Base-by-base conservation (phyloP, 345 rosid genomes). In the Eutrema japonicum region DNA sequence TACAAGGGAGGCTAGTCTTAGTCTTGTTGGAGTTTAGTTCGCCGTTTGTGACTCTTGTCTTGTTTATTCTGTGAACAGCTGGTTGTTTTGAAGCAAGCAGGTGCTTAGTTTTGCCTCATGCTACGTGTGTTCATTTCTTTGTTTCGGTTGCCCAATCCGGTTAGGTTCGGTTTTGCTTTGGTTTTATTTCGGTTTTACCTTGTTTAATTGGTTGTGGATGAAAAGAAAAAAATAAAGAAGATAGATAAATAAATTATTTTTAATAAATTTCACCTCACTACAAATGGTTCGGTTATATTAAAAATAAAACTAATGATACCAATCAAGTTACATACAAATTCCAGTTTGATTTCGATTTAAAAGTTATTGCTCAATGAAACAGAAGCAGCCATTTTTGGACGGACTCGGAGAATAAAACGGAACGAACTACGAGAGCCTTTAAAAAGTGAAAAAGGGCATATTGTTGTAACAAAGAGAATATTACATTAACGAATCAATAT, bases 11-110 rank as follows among this genome's bases (percentile, higher is more conserved):
- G 74, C 9, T 8, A 22, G 63, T 59, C 59, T 33, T 67, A 14
- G 74, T 45, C 4, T 5, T 6, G 69, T 68, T 69, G 70, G 70
- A 62, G 10, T 76, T 16, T 76, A 16, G 59, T 48, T 75, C 51
- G 70, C 70, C 72, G 76, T 77, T 70, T 70, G 72, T 26, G 79
- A 77, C 66, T 70, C 71, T 64, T 64, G 76, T 77, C 5, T 71
- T 41, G 68, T 68, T 69, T 61, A 8, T 46, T 51, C 2, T 62
- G 45, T 76, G 62, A 49, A 70, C 80, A 71, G 55, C 67, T 77
- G 72, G 46, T 63, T 70, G 47, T 64, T 76, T 35, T 77, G 57
- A 56, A 63, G 12, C 52, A 64, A 18, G 64, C 60, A 56, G 22
- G 60, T 76, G 76, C 60, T 55, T 29, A 29, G 41, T 63, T 27